Percentiles rank a stretch among this genome's conserved stretches.
Evolutionary conservation across 106 monocot genomes (phyloP).

Genomic region (Dioscorea zingiberensis): DNA sequence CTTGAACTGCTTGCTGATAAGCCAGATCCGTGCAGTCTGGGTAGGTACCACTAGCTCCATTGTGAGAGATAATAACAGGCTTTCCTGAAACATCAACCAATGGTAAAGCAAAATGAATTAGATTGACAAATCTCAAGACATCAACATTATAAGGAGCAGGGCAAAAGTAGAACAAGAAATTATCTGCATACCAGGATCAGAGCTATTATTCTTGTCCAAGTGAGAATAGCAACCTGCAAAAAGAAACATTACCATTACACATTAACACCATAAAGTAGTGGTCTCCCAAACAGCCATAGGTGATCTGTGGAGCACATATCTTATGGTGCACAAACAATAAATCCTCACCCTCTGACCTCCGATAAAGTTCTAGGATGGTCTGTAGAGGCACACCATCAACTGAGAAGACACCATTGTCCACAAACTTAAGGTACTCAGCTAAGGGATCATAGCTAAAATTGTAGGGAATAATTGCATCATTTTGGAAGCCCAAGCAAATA

Average conservation of each 20-base stretch:
- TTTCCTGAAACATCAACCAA: constrained; percentile 24
- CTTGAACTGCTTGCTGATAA: constrained; percentile 65
- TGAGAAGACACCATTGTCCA: too few species aligned
- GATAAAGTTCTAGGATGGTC: too few species aligned
- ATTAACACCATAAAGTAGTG: too few species aligned
- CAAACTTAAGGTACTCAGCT: too few species aligned
- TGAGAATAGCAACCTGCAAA: constrained; percentile 81
- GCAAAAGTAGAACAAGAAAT: not conserved
- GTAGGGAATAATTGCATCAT: too few species aligned
- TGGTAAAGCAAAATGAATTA: not conserved
- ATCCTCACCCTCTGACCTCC: too few species aligned
- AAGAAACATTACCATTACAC: not conserved
- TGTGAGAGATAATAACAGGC: constrained; percentile 58
- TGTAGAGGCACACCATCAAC: too few species aligned
- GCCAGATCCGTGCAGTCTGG: constrained; percentile 89
- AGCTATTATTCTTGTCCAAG: constrained; percentile 36
- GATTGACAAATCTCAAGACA: not conserved
- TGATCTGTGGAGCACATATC: too few species aligned
- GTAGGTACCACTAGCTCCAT: constrained; percentile 90
- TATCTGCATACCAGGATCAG: constrained; percentile 2
- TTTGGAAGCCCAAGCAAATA: too few species aligned
- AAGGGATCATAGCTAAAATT: too few species aligned
- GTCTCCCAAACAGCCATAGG: too few species aligned
- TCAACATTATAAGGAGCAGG: not conserved
- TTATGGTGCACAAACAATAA: too few species aligned